Evolutionary conservation across 1,284 basidiomycete species (phyloP).

Genomic region (Testicularia cyperi): DNA sequence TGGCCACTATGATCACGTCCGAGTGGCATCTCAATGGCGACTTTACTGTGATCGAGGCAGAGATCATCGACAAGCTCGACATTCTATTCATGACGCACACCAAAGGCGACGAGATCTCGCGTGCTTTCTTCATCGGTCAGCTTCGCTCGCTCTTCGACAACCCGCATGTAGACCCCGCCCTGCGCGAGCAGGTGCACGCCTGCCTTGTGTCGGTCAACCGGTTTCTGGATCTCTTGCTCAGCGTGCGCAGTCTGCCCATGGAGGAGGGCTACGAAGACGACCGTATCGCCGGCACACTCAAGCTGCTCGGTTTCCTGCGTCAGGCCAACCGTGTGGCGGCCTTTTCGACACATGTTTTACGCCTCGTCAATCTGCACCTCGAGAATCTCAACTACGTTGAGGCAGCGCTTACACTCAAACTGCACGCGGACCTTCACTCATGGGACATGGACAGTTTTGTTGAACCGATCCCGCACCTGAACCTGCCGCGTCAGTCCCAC

Average conservation of each 20-base stretch:
- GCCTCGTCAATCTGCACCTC: constrained; percentile 66
- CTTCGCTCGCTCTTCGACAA: constrained; percentile 83
- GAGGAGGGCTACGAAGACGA: constrained; percentile 68
- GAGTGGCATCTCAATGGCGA: constrained; percentile 64
- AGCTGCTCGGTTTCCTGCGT: constrained; percentile 61
- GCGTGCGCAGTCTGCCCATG: constrained; percentile 74
- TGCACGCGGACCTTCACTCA: constrained; percentile 89
- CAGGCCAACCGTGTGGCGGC: constrained; percentile 52
- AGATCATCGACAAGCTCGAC: constrained; percentile 91
- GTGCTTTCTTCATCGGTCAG: constrained; percentile 91
- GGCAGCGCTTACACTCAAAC: constrained; percentile 78
- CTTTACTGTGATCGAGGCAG: constrained; percentile 71
- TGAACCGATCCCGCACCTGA: constrained; percentile 67
- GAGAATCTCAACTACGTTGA: constrained; percentile 86
- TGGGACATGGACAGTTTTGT: constrained; percentile 76
- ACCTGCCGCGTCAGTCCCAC: constrained; percentile 84
- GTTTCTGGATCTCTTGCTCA: constrained; percentile 90
- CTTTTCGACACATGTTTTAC: constrained; percentile 53
- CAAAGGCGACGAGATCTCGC: constrained; percentile 82
- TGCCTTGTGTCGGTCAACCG: constrained; percentile 88
- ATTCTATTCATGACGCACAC: constrained; percentile 86
- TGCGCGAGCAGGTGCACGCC: constrained; percentile 74
- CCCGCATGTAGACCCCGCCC: constrained; percentile 74
- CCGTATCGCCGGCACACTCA: constrained; percentile 84
- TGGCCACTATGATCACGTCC: constrained; percentile 94